A percentile compares a stretch with the other conserved stretches of the same genome.
These are phyloP conservation scores for Dinochytrium kinnereticum DNA, from an alignment of 371 early-diverging fungal genomes.

Conservation along the genomic window DNA sequence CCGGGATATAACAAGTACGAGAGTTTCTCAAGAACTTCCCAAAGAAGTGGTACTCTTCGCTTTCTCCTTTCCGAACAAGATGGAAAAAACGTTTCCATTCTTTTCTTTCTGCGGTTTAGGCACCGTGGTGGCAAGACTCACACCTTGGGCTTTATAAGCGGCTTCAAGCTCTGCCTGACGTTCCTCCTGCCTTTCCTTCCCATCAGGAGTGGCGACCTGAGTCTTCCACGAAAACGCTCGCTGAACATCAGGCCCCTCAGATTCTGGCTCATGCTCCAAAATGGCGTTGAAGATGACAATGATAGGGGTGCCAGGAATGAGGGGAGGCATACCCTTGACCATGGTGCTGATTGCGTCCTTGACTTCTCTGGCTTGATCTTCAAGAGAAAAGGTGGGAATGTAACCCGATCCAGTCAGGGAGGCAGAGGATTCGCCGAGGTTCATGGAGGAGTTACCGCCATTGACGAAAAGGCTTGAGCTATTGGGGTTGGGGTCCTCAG, in stretches of 20 bases:
- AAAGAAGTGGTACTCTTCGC: conserved; percentile 11
- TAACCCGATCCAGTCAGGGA: background rate
- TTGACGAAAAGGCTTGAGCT: background rate
- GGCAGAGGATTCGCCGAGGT: background rate
- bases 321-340: conserved; percentile 30
- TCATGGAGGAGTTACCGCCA: background rate
- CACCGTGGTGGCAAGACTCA: conserved; percentile 23
- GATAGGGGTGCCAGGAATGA: conserved; percentile 41
- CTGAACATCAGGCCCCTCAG: conserved; percentile 20
- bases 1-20: background rate
- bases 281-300: conserved; percentile 39
- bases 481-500: conserved; percentile 14
- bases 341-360: conserved; percentile 36
- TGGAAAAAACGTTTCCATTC: conserved; percentile 9
- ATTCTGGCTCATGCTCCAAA: conserved; percentile 25
- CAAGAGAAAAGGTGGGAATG: conserved; percentile 17
- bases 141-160: conserved; percentile 33
- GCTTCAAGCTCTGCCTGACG: conserved; percentile 33
- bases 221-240: conserved; percentile 39
- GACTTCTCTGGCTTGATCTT: conserved; percentile 35
- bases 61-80: conserved; percentile 8
- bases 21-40: background rate
- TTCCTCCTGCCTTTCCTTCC: conserved; percentile 29
- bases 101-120: conserved; percentile 27
- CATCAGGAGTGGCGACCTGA: conserved; percentile 31